Evolutionary conservation across 2,329 filamentous ascomycete species (phyloP), one percentile per base, ranked within the genome.

Genomic region (Botryotinia calthae): DNA sequence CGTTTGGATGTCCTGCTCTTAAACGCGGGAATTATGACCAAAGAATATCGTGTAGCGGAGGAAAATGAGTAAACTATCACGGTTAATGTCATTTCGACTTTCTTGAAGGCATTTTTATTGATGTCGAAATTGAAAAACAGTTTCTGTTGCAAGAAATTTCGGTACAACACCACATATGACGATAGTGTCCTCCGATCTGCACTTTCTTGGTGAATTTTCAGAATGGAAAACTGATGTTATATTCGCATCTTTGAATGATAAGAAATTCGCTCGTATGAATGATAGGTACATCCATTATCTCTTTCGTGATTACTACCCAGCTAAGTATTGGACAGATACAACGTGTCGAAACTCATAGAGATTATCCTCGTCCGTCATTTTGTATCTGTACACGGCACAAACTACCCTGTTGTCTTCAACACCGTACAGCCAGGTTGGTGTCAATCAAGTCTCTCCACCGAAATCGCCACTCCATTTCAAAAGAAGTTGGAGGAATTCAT

Each of bases 381-480:
- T 1, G 51, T 28, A 16, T 56, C 51, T 56, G n/a, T n/a, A 56
- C 1, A 56, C 14, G 51, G n/a, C 1, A 0, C n/a, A 28, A 2
- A 56, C 3, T 56, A 56, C 25, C 51, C 51, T 1, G 51, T 18
- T 7, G 14, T 28, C 51, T 56, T 56, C 51, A 56, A 56, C 51
- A 28, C n/a, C 14, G n/a, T 18, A 6, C n/a, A 56, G 0, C n/a
- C n/a, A 56, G n/a, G 25, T 56, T 56, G 51, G 51, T 18, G 51
- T 28, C n/a, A 56, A 56, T 16, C 51, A 1, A 56, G 18, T 56
- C 51, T 56, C 6, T 18, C n/a, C 8, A 28, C 2, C 6, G 51
- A 87, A 0, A 25, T 25, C 2, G 16, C 63, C 66, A 51, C 9
- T 3, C 1, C 0, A 14, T 25, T 34, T 10, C 7, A 34, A 5